Evolutionary conservation across 192 early-diverging fungal species (phyloP).

Genomic region (Coemansia umbellata): DNA sequence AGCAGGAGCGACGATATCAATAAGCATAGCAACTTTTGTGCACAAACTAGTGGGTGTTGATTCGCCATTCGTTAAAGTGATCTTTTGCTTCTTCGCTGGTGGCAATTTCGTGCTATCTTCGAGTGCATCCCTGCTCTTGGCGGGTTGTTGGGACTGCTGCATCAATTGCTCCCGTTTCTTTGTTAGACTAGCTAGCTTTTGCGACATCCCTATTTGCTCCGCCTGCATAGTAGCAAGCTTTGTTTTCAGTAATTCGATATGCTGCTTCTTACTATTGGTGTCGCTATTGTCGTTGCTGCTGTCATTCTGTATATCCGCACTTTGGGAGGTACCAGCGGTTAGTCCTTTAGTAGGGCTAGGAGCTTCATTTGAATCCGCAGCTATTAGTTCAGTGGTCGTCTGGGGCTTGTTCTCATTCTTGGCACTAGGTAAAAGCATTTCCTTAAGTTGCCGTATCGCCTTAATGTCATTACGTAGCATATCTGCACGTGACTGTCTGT

Average conservation of each 20-base stretch:
- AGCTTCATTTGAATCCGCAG: too few relatives aligned
- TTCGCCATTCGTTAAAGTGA: too few relatives aligned
- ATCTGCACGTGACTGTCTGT: background rate
- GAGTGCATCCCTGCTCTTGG: background rate
- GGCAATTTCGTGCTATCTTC: background rate
- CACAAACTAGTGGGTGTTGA: too few relatives aligned
- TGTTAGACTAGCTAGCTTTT: constrained; percentile 10
- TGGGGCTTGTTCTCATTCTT: too few relatives aligned
- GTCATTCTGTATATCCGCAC: too few relatives aligned
- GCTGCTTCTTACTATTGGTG: background rate
- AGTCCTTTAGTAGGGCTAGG: too few relatives aligned
- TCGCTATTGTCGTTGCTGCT: background rate
- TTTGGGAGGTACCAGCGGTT: too few relatives aligned
- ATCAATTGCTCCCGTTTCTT: constrained; percentile 14
- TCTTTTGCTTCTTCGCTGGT: constrained; percentile 6
- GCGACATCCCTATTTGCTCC: constrained; percentile 12
- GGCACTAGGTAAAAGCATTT: background rate
- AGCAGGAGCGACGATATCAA: background rate
- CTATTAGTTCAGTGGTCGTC: too few relatives aligned
- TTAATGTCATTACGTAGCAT: constrained; percentile 9
- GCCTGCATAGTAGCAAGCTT: constrained; percentile 27
- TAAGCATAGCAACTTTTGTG: background rate
- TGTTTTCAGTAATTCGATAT: constrained; percentile 6
- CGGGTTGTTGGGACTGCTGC: background rate
- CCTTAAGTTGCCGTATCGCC: constrained; percentile 8